These are phyloP conservation scores for Breviolum minutum DNA, from an alignment of 73 alveolate species.

Conservation along the genomic window DNA sequence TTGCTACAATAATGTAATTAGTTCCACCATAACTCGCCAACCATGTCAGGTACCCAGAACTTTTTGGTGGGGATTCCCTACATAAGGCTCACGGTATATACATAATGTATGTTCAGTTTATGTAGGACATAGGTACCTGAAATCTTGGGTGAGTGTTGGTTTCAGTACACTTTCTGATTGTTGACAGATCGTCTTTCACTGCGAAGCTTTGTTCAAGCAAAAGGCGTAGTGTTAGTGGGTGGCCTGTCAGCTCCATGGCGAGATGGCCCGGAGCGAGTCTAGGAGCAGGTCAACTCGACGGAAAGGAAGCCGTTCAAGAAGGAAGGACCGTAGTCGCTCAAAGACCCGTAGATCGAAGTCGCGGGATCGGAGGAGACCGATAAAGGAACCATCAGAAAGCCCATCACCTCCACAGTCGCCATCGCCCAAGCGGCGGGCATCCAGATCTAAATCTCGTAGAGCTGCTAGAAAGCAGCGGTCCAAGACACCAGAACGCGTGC, in stretches of 20 bases:
- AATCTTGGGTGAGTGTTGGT: no score
- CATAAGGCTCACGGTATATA: no score
- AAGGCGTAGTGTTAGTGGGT: background rate
- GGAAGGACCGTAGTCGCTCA: conserved; percentile 83
- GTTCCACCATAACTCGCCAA: no score
- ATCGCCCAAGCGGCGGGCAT: conserved; percentile 72
- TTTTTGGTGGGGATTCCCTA: no score
- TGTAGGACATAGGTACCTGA: no score
- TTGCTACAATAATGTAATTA: no score
- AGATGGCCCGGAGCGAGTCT: conserved; percentile 35
- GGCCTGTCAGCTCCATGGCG: background rate
- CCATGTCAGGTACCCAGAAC: no score
- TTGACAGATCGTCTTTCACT: background rate
- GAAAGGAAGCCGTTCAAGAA: conserved; percentile 32
- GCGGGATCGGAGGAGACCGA: conserved; percentile 1
- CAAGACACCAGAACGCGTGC: conserved; percentile 88
- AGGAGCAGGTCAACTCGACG: conserved; percentile 35
- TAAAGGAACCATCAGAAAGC: conserved; percentile 27
- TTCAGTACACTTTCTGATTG: background rate
- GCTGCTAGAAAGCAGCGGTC: conserved; percentile 85
- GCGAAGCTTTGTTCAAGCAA: background rate
- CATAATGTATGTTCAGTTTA: no score
- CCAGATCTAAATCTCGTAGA: conserved; percentile 47
- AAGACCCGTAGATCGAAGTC: conserved; percentile 73
- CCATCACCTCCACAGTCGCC: conserved; percentile 61